Conservation (phyloP, 306 rosid species). For the Lathyrus tuberosus region DNA sequence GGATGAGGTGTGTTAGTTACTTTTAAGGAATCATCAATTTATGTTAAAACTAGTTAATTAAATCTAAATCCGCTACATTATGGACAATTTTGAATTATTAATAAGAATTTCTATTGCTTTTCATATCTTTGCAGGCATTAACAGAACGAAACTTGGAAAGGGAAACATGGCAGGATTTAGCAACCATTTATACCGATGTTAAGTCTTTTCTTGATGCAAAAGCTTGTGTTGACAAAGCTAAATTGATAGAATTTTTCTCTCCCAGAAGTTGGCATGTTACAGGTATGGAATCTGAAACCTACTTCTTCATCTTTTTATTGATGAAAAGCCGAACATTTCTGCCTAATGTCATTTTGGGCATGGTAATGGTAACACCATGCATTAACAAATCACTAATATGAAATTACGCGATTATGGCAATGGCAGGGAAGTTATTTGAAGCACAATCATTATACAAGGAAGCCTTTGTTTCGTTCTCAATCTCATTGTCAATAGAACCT, state of each 20-base stretch:
- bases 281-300: conserved; percentile 45
- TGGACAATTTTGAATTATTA: conserved; percentile 9
- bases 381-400: conserved; percentile 27
- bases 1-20: conserved; percentile 57
- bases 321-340: conserved; percentile 16
- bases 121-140: conserved; percentile 55
- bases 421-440: conserved; percentile 65
- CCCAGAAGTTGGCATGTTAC: conserved; percentile 77
- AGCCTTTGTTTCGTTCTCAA: conserved; percentile 70
- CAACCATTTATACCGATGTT: conserved; percentile 64
- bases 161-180: conserved; percentile 82
- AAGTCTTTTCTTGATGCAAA: conserved; percentile 74
- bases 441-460: conserved; percentile 63
- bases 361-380: neutral
- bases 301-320: conserved; percentile 13
- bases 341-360: neutral
- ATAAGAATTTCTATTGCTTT: conserved; percentile 7
- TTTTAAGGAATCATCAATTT: conserved; percentile 23
- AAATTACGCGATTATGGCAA: neutral
- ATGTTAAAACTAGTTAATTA: neutral
- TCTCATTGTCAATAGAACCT: conserved; percentile 66
- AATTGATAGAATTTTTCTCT: conserved; percentile 59
- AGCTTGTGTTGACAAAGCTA: conserved; percentile 72
- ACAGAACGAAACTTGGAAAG: conserved; percentile 59
- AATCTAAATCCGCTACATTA: neutral